These are phyloP conservation scores for Rhizoclosmatium sp. DNA, from an alignment of 192 early-diverging fungal species.

Conservation along the genomic window DNA sequence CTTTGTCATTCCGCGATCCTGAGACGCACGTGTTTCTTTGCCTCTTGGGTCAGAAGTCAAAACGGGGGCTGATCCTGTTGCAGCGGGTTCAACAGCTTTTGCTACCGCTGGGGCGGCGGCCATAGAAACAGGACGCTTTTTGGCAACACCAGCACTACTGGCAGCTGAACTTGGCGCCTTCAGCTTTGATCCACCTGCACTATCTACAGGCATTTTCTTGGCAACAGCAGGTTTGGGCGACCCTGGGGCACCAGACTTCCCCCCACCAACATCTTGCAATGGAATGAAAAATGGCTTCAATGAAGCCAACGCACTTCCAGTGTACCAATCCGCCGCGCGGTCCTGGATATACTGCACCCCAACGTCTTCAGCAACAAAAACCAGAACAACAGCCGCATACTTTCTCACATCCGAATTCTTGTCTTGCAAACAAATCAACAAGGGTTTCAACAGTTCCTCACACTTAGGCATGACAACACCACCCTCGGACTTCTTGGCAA, in stretches of 20 bases:
- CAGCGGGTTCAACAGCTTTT: background rate
- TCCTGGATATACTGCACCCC: slow-evolving; percentile 77
- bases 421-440: slow-evolving; percentile 88
- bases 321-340: slow-evolving; percentile 75
- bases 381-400: slow-evolving; percentile 75
- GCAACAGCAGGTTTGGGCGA: slow-evolving; percentile 29
- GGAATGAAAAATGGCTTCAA: slow-evolving; percentile 65
- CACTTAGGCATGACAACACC: slow-evolving; percentile 61
- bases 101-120: slow-evolving; percentile 10
- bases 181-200: background rate
- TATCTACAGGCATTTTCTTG: slow-evolving; percentile 1
- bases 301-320: slow-evolving; percentile 74
- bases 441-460: slow-evolving; percentile 66
- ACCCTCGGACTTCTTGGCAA: slow-evolving; percentile 46
- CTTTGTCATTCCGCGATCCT: slow-evolving; percentile 72
- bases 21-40: slow-evolving; percentile 74
- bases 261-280: slow-evolving; percentile 9
- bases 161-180: slow-evolving; percentile 16
- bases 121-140: slow-evolving; percentile 23
- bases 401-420: slow-evolving; percentile 90
- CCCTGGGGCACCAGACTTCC: too few relatives aligned
- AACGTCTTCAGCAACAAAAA: slow-evolving; percentile 69
- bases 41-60: slow-evolving; percentile 67
- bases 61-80: slow-evolving; percentile 53
- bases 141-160: background rate